Conservation (phyloP, 805 yeast species). For the Lipomyces sp. region DNA sequence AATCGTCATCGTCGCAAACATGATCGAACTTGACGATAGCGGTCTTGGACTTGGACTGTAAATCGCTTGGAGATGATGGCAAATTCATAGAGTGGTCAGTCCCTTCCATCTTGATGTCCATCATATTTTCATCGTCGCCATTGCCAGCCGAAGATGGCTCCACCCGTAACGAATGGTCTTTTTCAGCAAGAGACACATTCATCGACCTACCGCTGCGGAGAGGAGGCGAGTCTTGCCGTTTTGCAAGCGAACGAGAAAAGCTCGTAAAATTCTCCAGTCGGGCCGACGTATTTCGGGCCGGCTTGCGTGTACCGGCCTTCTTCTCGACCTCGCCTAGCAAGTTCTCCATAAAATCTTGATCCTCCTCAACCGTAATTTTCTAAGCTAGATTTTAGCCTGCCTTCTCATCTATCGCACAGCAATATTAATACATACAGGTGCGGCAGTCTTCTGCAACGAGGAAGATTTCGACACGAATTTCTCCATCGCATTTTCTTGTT, state of each 20-base stretch:
- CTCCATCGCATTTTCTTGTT: slow-evolving; percentile 29
- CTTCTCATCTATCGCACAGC: background rate
- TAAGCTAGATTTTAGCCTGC: background rate
- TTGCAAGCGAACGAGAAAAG: slow-evolving; percentile 7
- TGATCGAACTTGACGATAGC: slow-evolving; percentile 1
- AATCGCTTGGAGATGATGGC: slow-evolving; percentile 13
- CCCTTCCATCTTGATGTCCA: background rate
- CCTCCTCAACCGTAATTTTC: slow-evolving; percentile 42
- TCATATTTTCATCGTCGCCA: background rate
- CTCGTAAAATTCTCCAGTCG: slow-evolving; percentile 7
- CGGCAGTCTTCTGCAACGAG: slow-evolving; percentile 9
- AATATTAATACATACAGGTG: slow-evolving; percentile 14
- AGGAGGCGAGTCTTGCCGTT: background rate
- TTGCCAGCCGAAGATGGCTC: background rate
- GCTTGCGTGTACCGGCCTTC: slow-evolving; percentile 16
- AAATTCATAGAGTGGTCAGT: background rate
- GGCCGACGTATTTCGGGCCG: slow-evolving; percentile 12
- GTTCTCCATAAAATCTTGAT: slow-evolving; percentile 67
- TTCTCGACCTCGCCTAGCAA: slow-evolving; percentile 62
- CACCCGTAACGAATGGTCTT: background rate
- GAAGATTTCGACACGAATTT: slow-evolving; percentile 24
- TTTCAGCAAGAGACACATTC: background rate
- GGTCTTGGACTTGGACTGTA: background rate
- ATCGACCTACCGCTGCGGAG: background rate
- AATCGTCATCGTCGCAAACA: slow-evolving; percentile 17